A percentile compares a stretch with the other conserved stretches of the same genome.
These are phyloP conservation scores for Aurifilum marmelostoma DNA, from an alignment of 2,329 filamentous ascomycete species.

Conservation along the genomic window DNA sequence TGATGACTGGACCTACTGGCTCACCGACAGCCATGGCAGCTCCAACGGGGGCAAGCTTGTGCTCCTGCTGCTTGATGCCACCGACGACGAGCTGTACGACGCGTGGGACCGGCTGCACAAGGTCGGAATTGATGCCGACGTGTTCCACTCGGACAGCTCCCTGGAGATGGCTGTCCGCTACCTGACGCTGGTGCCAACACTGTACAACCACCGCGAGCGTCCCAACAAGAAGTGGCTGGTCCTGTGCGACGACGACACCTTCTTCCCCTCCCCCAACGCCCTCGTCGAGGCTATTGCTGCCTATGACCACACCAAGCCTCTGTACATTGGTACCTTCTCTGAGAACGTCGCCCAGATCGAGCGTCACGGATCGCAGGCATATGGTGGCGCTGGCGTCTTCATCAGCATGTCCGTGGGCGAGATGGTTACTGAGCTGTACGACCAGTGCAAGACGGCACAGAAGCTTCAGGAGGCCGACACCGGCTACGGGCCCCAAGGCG, in stretches of 20 bases:
- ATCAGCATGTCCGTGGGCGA: constrained; percentile 53
- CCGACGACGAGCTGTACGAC: constrained; percentile 53
- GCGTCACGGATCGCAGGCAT: constrained; percentile 65
- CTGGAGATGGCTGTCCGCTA: constrained; percentile 64
- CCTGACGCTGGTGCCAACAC: constrained; percentile 55
- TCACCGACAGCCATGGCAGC: constrained; percentile 58
- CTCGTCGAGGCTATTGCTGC: constrained; percentile 55
- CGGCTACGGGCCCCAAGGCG: constrained; percentile 63
- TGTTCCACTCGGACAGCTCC: constrained; percentile 56
- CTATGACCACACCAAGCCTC: constrained; percentile 54
- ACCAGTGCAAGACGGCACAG: constrained; percentile 45
- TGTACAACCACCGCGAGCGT: constrained; percentile 56
- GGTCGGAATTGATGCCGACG: constrained; percentile 60
- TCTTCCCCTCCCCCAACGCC: constrained; percentile 62
- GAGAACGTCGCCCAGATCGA: constrained; percentile 64
- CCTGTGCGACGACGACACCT: constrained; percentile 67
- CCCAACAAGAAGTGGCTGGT: constrained; percentile 61
- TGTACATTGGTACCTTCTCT: constrained; percentile 65
- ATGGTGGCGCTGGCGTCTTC: constrained; percentile 67
- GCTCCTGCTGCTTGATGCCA: constrained; percentile 57
- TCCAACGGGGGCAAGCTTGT: constrained; percentile 62
- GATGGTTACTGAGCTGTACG: constrained; percentile 37
- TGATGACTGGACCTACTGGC: constrained; percentile 63
- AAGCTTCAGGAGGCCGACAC: constrained; percentile 60
- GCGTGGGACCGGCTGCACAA: constrained; percentile 50